Evolutionary conservation across 441 rosid species (phyloP), one percentile per base, ranked within the genome.

Genomic region (Pelargonium australe): DNA sequence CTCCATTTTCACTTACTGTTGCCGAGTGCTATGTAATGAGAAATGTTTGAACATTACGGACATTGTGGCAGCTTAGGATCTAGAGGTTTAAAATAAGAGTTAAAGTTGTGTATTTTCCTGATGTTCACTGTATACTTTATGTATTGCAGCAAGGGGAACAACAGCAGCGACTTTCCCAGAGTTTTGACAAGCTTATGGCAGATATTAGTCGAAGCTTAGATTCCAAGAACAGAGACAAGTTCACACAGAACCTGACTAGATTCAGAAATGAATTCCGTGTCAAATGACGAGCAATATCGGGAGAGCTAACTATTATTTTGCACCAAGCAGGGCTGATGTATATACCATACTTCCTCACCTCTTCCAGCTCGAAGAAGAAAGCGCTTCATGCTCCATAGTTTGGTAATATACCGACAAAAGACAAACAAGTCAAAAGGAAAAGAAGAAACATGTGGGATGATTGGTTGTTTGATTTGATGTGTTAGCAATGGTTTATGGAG

Each of bases 161-260:
- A 70, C 98, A 86, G 73, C 94, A 84, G 72, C 90, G 92, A 61
- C 92, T 92, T 13, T 87, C 90, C 5, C 67, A 78, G 41, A 88
- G 98, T 77, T 95, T 95, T 45, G 98, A 92, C 84, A 87, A 80
- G 74, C 89, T 95, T 77, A 92, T 95, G 99, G 75, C 85, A 16
- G 96, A 95, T 83, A 93, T 95, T 40, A 88, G 84, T 20, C 86
- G 94, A 73, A 84, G 96, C 73, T 71, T 92, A 75, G 98, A 95
- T 77, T 85, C 97, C 34, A 92, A 88, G 87, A 95, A 95, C 88
- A 85, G 95, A 78, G 99, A 95, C 79, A 89, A 87, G 77, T 95
- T 92, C 82, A 92, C 95, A 71, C 99, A 95, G 83, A 91, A 88
- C 75, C 78, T 95, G 72, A 88, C 87, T 20, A 78, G 86, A 53